A percentile compares a stretch with the other conserved stretches of the same genome.
Conservation (phyloP, 192 early-diverging fungal species). For the Gryganskiella cystojenkinii region DNA sequence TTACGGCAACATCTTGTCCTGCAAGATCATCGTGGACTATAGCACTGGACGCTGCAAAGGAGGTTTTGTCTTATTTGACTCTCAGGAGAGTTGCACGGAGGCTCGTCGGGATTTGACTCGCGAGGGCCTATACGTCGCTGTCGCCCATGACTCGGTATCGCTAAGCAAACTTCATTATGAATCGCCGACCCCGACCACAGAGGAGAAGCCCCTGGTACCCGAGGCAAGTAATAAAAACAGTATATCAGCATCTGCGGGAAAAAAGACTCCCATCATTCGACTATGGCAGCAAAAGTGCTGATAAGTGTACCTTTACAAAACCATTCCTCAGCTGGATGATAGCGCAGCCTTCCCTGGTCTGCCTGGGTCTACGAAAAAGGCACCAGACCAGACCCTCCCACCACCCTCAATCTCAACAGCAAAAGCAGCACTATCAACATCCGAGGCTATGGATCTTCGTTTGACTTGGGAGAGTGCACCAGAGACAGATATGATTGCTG, state of each 20-base stretch:
- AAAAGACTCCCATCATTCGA: too few species aligned
- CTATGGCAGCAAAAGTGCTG: background rate
- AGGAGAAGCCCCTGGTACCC: conserved; percentile 16
- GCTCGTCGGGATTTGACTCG: conserved; percentile 35
- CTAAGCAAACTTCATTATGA: conserved; percentile 28
- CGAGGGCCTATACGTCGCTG: conserved; percentile 41
- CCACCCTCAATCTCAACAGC: too few species aligned
- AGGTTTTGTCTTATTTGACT: conserved; percentile 42
- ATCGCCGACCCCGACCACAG: background rate
- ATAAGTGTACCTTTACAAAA: background rate
- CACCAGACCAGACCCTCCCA: background rate
- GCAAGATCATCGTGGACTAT: conserved; percentile 25
- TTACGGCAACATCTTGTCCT: conserved; percentile 38
- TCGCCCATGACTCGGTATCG: conserved; percentile 39
- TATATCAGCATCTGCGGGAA: background rate
- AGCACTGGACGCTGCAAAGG: conserved; percentile 30
- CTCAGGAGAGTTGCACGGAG: conserved; percentile 30
- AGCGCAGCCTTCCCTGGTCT: conserved; percentile 41
- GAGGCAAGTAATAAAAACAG: conserved; percentile 7
- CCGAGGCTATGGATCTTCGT: too few species aligned
- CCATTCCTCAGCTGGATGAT: conserved; percentile 26
- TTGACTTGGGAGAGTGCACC: too few species aligned
- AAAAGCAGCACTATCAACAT: too few species aligned
- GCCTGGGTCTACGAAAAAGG: background rate
- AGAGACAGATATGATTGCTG: background rate